A percentile compares a stretch with the other conserved stretches of the same genome.
Conservation (phyloP, 495 filamentous ascomycete genomes). For the Lineolata rhizophorae region DNA sequence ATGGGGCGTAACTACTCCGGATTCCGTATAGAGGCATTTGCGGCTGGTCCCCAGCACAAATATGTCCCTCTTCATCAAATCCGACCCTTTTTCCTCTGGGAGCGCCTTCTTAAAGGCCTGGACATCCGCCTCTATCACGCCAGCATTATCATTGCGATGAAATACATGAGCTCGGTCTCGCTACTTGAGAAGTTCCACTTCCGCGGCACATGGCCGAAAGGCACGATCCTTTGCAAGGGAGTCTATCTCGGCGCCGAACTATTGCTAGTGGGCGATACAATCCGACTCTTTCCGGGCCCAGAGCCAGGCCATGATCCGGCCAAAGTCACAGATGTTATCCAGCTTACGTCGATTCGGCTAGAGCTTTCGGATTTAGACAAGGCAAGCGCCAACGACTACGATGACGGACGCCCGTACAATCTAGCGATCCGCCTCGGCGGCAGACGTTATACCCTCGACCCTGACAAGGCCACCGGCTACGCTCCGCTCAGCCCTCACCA, state of each 20-base stretch:
- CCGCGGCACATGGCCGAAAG: constrained; percentile 30
- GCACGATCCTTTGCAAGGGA: constrained; percentile 26
- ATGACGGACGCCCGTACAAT: constrained; percentile 22
- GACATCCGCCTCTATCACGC: constrained; percentile 24
- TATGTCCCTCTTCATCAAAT: constrained; percentile 32
- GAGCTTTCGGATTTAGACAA: constrained; percentile 19
- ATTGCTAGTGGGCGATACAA: constrained; percentile 26
- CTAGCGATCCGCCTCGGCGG: constrained; percentile 24
- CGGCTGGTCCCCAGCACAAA: constrained; percentile 27
- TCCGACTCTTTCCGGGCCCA: constrained; percentile 25
- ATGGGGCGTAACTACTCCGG: constrained; percentile 27
- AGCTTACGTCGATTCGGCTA: constrained; percentile 27
- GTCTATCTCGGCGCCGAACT: constrained; percentile 36
- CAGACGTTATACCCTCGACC: constrained; percentile 10
- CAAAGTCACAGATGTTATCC: constrained; percentile 26
- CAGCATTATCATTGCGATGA: constrained; percentile 32
- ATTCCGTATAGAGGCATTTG: constrained; percentile 36
- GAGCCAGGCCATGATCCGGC: too few species aligned
- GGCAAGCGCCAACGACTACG: constrained; percentile 23
- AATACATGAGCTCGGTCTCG: constrained; percentile 28
- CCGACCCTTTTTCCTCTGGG: constrained; percentile 30
- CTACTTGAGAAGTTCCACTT: constrained; percentile 28
- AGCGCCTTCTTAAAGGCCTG: constrained; percentile 22
- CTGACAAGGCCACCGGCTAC: background rate
- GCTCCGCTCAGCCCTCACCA: background rate